Base-by-base conservation (phyloP, 495 filamentous ascomycete species). In the Staphylotrichum longicolle region DNA sequence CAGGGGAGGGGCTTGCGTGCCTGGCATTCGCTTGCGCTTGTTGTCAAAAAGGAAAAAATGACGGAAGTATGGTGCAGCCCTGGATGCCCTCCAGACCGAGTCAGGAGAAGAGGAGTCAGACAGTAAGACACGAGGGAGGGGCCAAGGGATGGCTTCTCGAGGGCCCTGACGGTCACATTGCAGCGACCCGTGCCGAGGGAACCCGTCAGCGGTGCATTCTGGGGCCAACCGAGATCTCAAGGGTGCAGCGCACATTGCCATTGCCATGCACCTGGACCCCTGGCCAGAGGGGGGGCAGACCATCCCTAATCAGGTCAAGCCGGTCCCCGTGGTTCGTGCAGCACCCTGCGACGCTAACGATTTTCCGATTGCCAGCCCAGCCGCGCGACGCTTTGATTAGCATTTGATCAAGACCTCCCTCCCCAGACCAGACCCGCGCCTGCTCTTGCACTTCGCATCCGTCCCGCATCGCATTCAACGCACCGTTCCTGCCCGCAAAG, bases 331-430 rank as follows among this genome's bases (percentile, higher is more conserved):
- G 15, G 33, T 15, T 47, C 15, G 35, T 40, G 50, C 49, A 49
- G 10, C 44, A 41, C 39, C 41, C 47, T 35, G 42, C 46, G 60
- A 52, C 34, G 57, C 58, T 60, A 63, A 58, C 56, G 62, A 57
- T 58, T 62, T 39, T 35, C 47, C 51, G 64, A 42, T 40, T 54
- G 54, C 58, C 60, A 59, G 58, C 55, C 59, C 58, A 53, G 20
- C 20, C 20, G 20, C 20, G 20, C 7, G 57, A 61, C 60, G 45
- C 41, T 58, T 48, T 71, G 48, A 57, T 63, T 32, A 45, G 39
- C 50, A 54, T 46, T 54, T 54, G 49, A 54, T 54, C 47, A 68
- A 68, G 51, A 70, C 66, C 47, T 73, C n/a, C 1, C 71, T 27
- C 20, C 72, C 42, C 63, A 57, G 12, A 63, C 34, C 57, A 72